These are phyloP conservation scores for Cardiosporidium cionae DNA, from an alignment of 169 alveolate genomes.

Conservation along the genomic window DNA sequence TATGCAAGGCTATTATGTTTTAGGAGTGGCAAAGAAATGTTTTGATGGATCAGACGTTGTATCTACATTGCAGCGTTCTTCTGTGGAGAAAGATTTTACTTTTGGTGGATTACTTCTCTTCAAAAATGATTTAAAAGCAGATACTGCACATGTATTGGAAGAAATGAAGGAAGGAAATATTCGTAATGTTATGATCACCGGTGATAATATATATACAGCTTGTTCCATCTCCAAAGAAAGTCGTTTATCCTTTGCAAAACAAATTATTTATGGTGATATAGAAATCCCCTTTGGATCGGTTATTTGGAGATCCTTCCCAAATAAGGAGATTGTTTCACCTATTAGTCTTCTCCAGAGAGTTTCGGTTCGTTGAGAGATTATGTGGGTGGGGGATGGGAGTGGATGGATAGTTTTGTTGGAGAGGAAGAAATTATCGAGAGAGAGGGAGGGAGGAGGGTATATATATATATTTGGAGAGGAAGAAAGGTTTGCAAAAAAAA, in stretches of 20 bases:
- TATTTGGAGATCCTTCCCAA: neutral
- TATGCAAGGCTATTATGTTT: neutral
- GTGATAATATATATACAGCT: conserved; percentile 25
- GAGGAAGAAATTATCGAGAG: no score
- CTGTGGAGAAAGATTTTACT: conserved; percentile 2
- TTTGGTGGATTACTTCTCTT: conserved; percentile 28
- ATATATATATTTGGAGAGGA: no score
- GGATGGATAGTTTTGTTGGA: no score
- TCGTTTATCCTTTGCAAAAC: conserved; percentile 9
- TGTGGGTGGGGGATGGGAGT: no score
- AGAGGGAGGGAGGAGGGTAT: no score
- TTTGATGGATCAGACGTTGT: neutral
- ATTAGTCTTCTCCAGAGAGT: neutral
- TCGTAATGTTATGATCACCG: conserved; percentile 38
- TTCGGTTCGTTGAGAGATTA: neutral
- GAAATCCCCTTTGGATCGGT: neutral
- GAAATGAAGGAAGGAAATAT: conserved; percentile 13
- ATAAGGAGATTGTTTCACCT: neutral
- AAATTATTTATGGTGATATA: neutral
- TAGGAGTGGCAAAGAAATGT: neutral
- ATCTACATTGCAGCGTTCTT: conserved; percentile 10
- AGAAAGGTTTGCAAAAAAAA: no score
- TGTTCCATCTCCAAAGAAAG: neutral
- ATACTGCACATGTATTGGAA: conserved; percentile 19
- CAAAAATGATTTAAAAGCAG: conserved; percentile 32